Evolutionary conservation across 1,284 basidiomycete species (phyloP), one percentile per base, ranked within the genome.

Genomic region (Ceratobasidium sp.): DNA sequence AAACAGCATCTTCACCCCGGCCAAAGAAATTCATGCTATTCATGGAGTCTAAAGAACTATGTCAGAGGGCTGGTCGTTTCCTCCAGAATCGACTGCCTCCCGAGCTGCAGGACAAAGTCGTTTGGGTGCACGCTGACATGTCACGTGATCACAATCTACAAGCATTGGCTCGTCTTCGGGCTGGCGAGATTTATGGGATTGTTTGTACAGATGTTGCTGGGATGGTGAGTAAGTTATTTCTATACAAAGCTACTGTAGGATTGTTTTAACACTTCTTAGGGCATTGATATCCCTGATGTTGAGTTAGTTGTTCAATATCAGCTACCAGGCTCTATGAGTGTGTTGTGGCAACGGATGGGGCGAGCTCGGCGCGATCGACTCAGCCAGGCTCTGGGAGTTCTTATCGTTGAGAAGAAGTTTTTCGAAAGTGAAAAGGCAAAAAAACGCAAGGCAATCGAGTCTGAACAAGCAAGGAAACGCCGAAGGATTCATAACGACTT

Each of bases 121-220:
- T 58, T 17, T 58, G 56, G 56, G 56, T 58, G 7, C 56, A 58
- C 25, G n/a, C 56, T 7, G 56, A 58, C 22, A 58, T 58, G 56
- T 45, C 56, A 7, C 38, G 56, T n/a, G 56, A 43, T 10, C 40
- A 40, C 25, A 27, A 29, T 17, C 3, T 25, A 17, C 8, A 15
- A 29, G 56, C 56, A 29, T 10, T 58, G 8, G 56, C n/a, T 20
- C n/a, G 40, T 17, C 25, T 58, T 22, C 38, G 40, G 22, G 20
- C 20, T 1, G 38, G 56, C 10, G 8, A 29, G 20, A 40, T 58
- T 43, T 58, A 29, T 58, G 56, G 56, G 12, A 43, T 58, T 31
- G 56, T 58, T n/a, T 58, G 56, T 42, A 58, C 56, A 5, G 56
- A 58, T 45, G 56, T 58, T 45, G 56, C 27, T 31, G 56, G 56